Evolutionary conservation across 1,284 basidiomycete genomes (phyloP), one percentile per base, ranked within the genome.

Genomic region (Lignosus rhinocerotis): DNA sequence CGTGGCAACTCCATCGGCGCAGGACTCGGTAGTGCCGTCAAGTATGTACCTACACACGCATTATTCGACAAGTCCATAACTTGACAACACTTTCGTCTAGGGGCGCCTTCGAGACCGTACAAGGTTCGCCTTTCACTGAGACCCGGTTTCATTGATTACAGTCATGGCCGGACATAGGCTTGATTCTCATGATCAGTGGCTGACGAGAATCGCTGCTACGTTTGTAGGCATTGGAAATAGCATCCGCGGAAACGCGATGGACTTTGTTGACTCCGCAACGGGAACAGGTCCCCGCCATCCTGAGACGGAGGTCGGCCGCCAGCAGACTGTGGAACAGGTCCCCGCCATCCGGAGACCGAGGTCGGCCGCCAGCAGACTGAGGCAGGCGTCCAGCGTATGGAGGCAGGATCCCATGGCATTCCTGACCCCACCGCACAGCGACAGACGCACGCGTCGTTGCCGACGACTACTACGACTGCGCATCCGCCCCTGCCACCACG

Each of bases 221-320:
- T 12, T 19, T 14, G 16, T 59, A 70, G 68, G 64, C 16, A 57
- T 67, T 42, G 67, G 69, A n/a, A 63, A 71, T 43, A 59, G 48
- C 48, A 61, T 71, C 48, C 67, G 70, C 52, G 66, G 65, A 21
- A 65, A 67, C 55, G 65, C 65, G 12, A 66, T 71, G 68, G 69
- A 71, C 62, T 71, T 71, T 31, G 67, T 67, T 49, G 70, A 71
- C 59, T 58, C 68, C n/a, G 67, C 67, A 10, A 66, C 67, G 6
- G 68, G 68, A 42, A 69, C 69, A 12, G 61, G 58, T 11, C 61
- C 64, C 5, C 62, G 57, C 48, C 63, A 65, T 43, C 25, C 59
- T 9, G 65, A 67, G 59, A 60, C 66, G 8, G 61, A 66, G 34
- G 33, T 57, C 38, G 65, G 69, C 9, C 59, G 60, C 21, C 32